Conservation (phyloP, 2,329 filamentous ascomycete species). For the Dendryphion nanum region DNA sequence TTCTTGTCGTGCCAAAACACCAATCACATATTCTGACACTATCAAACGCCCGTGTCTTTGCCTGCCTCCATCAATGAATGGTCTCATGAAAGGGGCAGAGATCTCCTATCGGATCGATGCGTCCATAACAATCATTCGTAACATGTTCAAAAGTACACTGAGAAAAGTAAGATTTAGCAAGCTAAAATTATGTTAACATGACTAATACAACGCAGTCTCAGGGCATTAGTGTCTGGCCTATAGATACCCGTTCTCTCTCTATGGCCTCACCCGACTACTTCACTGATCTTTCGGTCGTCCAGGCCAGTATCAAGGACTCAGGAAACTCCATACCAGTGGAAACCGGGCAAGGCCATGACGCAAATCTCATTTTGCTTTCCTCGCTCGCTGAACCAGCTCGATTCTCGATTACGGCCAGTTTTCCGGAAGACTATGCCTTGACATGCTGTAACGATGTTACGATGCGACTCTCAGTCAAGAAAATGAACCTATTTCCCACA, state of each 20-base stretch:
- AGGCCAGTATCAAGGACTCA: too few species aligned
- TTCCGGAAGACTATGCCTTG: too few species aligned
- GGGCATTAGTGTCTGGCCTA: conserved; percentile 2
- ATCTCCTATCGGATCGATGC: conserved; percentile 11
- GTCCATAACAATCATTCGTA: conserved; percentile 6
- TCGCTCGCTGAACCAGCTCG: too few species aligned
- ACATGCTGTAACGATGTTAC: conserved; percentile 4
- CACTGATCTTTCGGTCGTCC: background rate
- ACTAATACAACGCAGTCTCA: conserved; percentile 11
- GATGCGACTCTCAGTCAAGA: conserved; percentile 9
- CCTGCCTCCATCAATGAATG: conserved; percentile 10
- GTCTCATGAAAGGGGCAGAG: conserved; percentile 6
- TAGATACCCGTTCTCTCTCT: background rate
- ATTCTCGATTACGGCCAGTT: too few species aligned
- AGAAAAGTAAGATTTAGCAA: conserved; percentile 3
- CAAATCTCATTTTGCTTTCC: too few species aligned
- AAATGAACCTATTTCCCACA: conserved; percentile 3
- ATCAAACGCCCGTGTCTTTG: too few species aligned
- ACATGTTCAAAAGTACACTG: conserved; percentile 13
- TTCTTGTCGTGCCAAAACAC: conserved; percentile 6
- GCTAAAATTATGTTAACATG: background rate
- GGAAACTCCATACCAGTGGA: too few species aligned
- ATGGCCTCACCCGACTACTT: background rate
- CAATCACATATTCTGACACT: background rate
- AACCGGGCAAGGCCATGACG: too few species aligned